Conservation (phyloP, 441 rosid genomes). For the Eruca vesicaria region DNA sequence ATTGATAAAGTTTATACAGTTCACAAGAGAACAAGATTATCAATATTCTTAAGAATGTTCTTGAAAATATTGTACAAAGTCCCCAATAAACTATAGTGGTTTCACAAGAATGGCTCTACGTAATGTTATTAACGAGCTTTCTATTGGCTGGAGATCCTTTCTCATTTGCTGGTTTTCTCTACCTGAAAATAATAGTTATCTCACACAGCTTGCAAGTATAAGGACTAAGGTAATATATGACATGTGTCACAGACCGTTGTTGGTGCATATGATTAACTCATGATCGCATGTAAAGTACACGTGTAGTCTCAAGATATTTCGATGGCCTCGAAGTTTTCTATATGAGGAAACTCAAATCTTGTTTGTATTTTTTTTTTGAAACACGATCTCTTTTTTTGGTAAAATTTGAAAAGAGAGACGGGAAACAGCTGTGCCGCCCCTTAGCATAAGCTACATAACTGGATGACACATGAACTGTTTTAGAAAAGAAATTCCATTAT, state of each 20-base stretch:
- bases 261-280: constrained; percentile 19
- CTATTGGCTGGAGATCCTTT: neutral
- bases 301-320: constrained; percentile 9
- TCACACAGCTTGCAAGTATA: neutral
- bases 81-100: neutral
- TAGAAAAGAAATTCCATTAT: too few relatives aligned
- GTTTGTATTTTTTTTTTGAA: neutral
- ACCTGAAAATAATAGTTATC: neutral
- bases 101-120: neutral
- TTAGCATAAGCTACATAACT: too few relatives aligned
- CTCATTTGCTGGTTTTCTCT: neutral
- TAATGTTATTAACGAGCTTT: neutral
- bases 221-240: constrained; percentile 4
- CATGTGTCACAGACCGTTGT: constrained; percentile 4
- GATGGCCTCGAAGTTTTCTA: constrained; percentile 22
- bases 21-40: neutral
- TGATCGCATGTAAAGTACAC: constrained; percentile 14
- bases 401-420: too few relatives aligned
- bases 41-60: neutral
- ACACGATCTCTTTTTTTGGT: too few relatives aligned
- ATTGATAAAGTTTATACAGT: neutral
- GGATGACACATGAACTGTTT: too few relatives aligned
- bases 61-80: neutral
- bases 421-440: too few relatives aligned
- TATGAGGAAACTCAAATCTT: constrained; percentile 16